A percentile compares a stretch with the other conserved stretches of the same genome.
These are phyloP conservation scores for Pseudopediastrum boryanum DNA, from an alignment of 139 green algal genomes.

Conservation along the genomic window DNA sequence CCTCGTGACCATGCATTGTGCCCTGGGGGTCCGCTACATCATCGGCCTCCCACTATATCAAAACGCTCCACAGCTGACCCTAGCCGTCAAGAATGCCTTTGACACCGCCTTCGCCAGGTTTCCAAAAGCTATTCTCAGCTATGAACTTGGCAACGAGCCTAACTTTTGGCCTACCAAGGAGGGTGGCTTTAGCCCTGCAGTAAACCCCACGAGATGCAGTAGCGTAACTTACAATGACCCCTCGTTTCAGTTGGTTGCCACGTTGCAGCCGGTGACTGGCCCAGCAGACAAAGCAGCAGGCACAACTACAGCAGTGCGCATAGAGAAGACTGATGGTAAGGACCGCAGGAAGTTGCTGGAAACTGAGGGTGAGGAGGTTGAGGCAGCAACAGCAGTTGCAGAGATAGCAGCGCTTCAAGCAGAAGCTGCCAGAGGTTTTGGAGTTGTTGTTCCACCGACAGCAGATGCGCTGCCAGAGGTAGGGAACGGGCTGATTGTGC, in stretches of 20 bases:
- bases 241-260: conserved; percentile 16
- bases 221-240: conserved; percentile 17
- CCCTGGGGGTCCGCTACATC: conserved; percentile 35
- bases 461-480: no score
- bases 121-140: conserved; percentile 22
- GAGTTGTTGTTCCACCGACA: no score
- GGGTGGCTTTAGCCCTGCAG: not conserved
- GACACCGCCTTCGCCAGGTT: conserved; percentile 22
- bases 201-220: not conserved
- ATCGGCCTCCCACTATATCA: conserved; percentile 36
- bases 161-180: conserved; percentile 30
- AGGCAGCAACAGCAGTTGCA: no score
- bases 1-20: conserved; percentile 32
- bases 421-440: no score
- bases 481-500: no score
- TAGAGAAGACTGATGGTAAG: no score
- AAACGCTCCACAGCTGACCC: conserved; percentile 17
- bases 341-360: no score
- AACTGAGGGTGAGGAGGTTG: no score
- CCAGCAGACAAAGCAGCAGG: no score
- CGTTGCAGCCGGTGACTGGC: conserved; percentile 20
- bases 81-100: conserved; percentile 24
- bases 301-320: no score
- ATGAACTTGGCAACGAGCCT: conserved; percentile 37
- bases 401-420: no score